Evolutionary conservation across 495 filamentous ascomycete genomes (phyloP), one percentile per base, ranked within the genome.

Genomic region (Penicillium egyptiacum): DNA sequence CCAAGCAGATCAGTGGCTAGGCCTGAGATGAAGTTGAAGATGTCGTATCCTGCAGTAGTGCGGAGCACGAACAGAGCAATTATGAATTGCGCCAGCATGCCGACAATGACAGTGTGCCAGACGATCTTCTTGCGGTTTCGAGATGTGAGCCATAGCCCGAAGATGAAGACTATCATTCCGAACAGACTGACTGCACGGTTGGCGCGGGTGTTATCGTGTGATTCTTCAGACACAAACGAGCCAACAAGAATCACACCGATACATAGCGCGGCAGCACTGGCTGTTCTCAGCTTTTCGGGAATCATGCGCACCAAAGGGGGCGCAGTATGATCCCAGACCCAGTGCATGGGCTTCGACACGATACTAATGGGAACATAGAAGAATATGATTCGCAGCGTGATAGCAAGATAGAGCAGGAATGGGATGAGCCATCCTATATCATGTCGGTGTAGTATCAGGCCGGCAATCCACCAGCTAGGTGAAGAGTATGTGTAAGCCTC

Each of bases 31-130:
- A 96, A 96, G 67, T 79, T 84, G 79, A 96, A 96, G 70, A 96
- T 96, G 65, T 96, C 89, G 68, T 81, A 80, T 74, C 83, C 91
- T 20, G 85, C 89, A 22, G 81, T 72, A 26, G 89, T 91, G 23
- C 90, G 81, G 56, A 96, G 78, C 26, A 96, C 91, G 58, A 96
- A 96, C 8, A 96, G 79, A 8, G 88, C 91, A 55, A 96, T 74
- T 66, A 96, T 80, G 71, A 93, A 96, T 64, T 96, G 92, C 30
- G 83, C 79, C 43, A 95, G 77, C 87, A 94, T 95, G 44, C 92
- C 92, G 40, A 88, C 82, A 57, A 96, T 90, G 53, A 96, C 91
- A 0, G 92, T 91, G 62, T 94, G 88, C 76, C 76, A 79, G 33
- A 69, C 35, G 44, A 79, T 75, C 61, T 75, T 78, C 60, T 78